phyloP scores from a whole-genome alignment of 768 basidiomycete genomes.

The Lentinus brumalis region DNA sequence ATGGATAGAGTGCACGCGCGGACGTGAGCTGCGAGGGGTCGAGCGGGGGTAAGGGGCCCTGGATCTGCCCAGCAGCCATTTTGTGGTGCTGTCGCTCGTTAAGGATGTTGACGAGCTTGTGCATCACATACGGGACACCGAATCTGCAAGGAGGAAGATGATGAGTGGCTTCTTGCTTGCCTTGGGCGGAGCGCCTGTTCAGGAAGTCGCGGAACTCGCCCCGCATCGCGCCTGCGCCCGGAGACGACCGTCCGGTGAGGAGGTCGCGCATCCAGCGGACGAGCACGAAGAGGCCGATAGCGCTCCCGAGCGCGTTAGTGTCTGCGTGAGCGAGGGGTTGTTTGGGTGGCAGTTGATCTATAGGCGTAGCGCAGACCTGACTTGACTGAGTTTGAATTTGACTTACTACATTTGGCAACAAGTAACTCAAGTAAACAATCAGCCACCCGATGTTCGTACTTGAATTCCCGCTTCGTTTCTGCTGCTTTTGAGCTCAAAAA shows the following conservation, averaged over 20 bases:
- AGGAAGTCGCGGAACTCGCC: conserved; percentile 80
- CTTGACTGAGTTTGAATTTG: too few relatives aligned
- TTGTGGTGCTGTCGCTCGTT: conserved; percentile 55
- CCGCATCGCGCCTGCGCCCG: conserved; percentile 44
- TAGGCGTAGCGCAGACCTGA: too few relatives aligned
- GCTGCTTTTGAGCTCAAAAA: too few relatives aligned
- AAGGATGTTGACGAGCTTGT: conserved; percentile 80
- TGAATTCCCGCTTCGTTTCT: too few relatives aligned
- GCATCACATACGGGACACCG: conserved; percentile 93
- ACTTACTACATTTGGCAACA: too few relatives aligned
- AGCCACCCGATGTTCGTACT: too few relatives aligned
- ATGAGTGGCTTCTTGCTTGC: conserved; percentile 88
- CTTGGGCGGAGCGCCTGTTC: conserved; percentile 56
- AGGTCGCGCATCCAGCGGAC: conserved; percentile 81
- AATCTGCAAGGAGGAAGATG: conserved; percentile 93
- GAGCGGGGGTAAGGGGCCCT: conserved; percentile 52
- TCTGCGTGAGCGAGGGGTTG: conserved; percentile 76
- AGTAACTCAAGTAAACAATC: too few relatives aligned
- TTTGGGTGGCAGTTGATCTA: too few relatives aligned
- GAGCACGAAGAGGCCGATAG: conserved; percentile 89
- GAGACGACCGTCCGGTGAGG: conserved; percentile 47
- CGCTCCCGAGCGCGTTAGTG: conserved; percentile 93
- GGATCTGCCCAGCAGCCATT: conserved; percentile 38
- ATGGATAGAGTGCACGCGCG: conserved; percentile 79
- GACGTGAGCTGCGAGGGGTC: conserved; percentile 85